Base-by-base conservation (phyloP, 1,139 yeast species). In the Geotrichum phurueaensis region DNA sequence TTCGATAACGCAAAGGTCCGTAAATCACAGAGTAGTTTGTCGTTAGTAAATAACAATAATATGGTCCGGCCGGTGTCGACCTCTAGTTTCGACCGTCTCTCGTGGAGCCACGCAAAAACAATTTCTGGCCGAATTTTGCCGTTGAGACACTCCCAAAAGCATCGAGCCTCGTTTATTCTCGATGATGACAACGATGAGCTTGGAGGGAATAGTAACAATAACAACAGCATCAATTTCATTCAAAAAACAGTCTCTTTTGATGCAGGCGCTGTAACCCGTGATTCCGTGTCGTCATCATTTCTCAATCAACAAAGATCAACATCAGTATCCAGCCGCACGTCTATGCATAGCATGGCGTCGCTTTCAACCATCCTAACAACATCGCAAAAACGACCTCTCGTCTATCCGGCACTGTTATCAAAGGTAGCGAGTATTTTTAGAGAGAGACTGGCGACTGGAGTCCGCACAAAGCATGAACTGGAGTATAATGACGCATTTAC, bases 401-500 rank as follows among this genome's bases (percentile, higher is more conserved):
- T 91, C 2, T 91, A 94, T 72, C 97, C 98, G 0, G 98, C 98
- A 0, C 70, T 90, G 70, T 77, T 94, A 29, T 90, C 97, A 0
- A 81, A 85, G 61, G 98, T 95, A 15, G 96, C 98, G 0, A 81
- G 81, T 27, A 82, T 84, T 25, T 90, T 94, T 73, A 83, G 85
- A 65, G 90, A 87, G 65, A 78, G 85, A 29, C 81, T 91, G 50
- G 82, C 83, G 27, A 73, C 89, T 31, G 87, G 94, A 1, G 91
- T 90, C 64, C 85, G 89, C 67, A 87, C 88, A 70, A 94, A 94
- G 70, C 94, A 91, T 75, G 98, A 97, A n/a, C 81, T 94, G 68
- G 89, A 92, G 65, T 92, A 92, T 75, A 89, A 95, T 71, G 96
- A 92, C 70, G 87, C 98, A 0, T 94, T 95, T 71, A 87, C 97